Percentiles rank a stretch among this genome's conserved stretches.
Conservation (phyloP, 2,329 filamentous ascomycete species). For the Lecanosticta acicola region DNA sequence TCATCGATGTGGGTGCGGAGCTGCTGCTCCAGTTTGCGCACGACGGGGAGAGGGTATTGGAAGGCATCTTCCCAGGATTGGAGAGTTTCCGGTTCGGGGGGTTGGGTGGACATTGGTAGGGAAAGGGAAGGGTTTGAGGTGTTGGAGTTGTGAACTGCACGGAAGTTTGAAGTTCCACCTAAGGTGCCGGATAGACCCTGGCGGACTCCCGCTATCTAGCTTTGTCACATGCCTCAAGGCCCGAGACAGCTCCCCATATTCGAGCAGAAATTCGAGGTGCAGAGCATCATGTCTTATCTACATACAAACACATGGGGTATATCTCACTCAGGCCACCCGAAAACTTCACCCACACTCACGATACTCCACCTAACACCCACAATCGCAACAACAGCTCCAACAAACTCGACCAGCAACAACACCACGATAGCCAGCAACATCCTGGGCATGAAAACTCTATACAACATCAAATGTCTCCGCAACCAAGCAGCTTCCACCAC, state of each 20-base stretch:
- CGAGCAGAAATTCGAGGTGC: no score
- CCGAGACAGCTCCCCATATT: not conserved
- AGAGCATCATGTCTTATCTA: no score
- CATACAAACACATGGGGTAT: not conserved
- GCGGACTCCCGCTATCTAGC: not conserved
- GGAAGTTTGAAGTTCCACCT: not conserved
- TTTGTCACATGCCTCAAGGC: not conserved
- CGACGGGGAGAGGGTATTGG: conserved; percentile 57
- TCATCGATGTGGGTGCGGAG: conserved; percentile 57
- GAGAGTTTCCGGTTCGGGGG: conserved; percentile 52
- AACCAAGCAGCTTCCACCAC: conserved; percentile 87
- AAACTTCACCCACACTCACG: conserved; percentile 75
- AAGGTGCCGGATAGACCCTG: conserved; percentile 37
- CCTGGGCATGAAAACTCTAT: conserved; percentile 83
- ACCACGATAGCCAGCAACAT: conserved; percentile 77
- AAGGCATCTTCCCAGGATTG: conserved; percentile 63
- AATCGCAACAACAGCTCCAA: conserved; percentile 65
- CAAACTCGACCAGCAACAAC: conserved; percentile 70
- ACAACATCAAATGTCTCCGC: conserved; percentile 90
- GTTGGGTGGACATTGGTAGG: conserved; percentile 32
- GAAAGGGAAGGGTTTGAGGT: not conserved
- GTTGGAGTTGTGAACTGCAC: not conserved
- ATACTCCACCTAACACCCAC: conserved; percentile 70
- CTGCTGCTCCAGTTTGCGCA: conserved; percentile 59
- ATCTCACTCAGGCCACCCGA: conserved; percentile 59